Evolutionary conservation across 2,329 filamentous ascomycete species (phyloP), one percentile per base, ranked within the genome.

Genomic region (Aspergillus novoparasiticus): DNA sequence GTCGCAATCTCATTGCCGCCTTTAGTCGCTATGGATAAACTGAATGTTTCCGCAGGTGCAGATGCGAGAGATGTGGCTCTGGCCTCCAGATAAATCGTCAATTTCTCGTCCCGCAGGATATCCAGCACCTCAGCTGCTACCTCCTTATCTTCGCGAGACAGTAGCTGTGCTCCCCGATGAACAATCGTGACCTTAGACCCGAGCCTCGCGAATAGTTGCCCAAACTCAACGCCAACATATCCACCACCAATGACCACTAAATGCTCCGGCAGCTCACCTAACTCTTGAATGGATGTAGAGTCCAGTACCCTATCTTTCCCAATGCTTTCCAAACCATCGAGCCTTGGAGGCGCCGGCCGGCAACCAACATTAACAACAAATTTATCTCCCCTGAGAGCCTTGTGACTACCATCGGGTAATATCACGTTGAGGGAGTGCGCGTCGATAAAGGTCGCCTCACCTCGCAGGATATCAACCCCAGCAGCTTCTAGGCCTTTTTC

Each of bases 401-500:
- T 32, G 28, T 51, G 16, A 12, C 16, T 51, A 4, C 48, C 48
- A 21, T 51, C 9, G 8, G 28, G 19, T 3, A 51, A 12, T 1
- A 10, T 6, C 28, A 51, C 28, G 8, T n/a, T 32, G 10, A 51
- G 16, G 3, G 16, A 34, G 4, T 6, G 21, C 14, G 48, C 48
- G 4, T 51, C 48, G 0, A 34, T 6, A 32, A 51, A 51, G 1
- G 10, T n/a, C 2, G 48, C 48, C 28, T 32, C 26, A 9, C 48
- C 48, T 5, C 26, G 14, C 19, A 51, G 6, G 21, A 51, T 10
- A 12, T 51, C 28, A 6, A 51, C 48, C 4, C 50, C 61, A 11
- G 61, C 50, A n/a, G 14, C 34, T 9, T 28, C 21, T 12, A 60
- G 12, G 8, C 57, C n/a, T 9, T 57, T 76, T 67, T 85, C 82